These are phyloP conservation scores for Nepenthes alata DNA, from an alignment of 179 eudicot genomes.

Conservation along the genomic window DNA sequence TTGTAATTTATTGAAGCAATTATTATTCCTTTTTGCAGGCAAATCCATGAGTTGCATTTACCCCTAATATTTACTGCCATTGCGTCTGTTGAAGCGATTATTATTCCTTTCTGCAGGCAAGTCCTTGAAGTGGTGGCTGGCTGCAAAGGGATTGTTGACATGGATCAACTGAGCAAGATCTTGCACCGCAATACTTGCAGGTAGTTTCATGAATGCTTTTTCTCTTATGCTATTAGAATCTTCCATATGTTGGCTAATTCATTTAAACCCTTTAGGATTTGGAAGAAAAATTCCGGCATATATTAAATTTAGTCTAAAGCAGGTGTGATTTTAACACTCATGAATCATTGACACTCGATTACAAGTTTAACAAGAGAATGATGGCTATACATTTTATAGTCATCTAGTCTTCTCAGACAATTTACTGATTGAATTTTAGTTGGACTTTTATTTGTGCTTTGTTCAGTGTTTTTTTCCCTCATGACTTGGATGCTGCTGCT, in stretches of 20 bases:
- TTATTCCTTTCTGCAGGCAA: constrained; percentile 43
- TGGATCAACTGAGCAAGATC: constrained; percentile 54
- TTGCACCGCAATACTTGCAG: constrained; percentile 95
- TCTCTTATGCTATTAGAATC: too few relatives aligned
- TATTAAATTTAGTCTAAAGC: too few relatives aligned
- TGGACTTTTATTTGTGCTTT: neutral
- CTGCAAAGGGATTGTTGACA: constrained; percentile 66
- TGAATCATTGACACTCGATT: too few relatives aligned
- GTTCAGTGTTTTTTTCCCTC: constrained; percentile 91
- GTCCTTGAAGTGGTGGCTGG: constrained; percentile 98
- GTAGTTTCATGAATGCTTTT: constrained; percentile 19
- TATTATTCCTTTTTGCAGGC: too few relatives aligned
- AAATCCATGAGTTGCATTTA: too few relatives aligned
- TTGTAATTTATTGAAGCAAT: too few relatives aligned
- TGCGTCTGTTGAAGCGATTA: neutral
- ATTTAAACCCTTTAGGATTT: neutral
- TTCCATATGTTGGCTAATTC: neutral
- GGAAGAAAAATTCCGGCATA: neutral
- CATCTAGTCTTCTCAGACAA: too few relatives aligned
- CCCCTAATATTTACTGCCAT: too few relatives aligned
- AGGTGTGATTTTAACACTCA: too few relatives aligned
- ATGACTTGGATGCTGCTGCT: constrained; percentile 88
- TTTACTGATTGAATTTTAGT: neutral
- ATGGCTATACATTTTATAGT: neutral
- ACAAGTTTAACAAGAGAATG: too few relatives aligned